Base-by-base conservation (phyloP, 129 eudicot species). In the Lactuca sativa region DNA sequence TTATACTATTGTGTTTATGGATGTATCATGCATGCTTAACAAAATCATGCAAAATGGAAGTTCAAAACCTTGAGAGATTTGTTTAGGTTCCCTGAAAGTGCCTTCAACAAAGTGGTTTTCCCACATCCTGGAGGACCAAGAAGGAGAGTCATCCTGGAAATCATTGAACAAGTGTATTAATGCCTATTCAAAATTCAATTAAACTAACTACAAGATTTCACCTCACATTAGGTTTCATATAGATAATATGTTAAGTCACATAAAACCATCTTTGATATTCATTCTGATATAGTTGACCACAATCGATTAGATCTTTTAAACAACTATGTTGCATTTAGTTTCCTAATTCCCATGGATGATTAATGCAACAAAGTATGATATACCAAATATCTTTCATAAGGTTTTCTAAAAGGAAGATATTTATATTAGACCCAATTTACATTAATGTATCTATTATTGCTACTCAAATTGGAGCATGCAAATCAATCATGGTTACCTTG, bases 71-170 rank as follows among this genome's bases (percentile, higher is more conserved):
- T 71, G 43, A 82, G 77, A 64, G 82, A 73, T 64, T 77, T 82
- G 61, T 74, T 66, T 40, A 82, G 67, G 66, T 74, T 82, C 70
- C 86, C 86, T 14, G 86, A 74, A 64, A 82, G 80, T 58, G 86
- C 86, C 75, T 77, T 77, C 62, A 82, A 36, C 15, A 82, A 71
- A 53, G 83, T 51, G 53, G 86, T 82, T 70, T 82, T 82, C 65
- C 86, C 86, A 64, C 83, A 82, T 68, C 95, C 95, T 31, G 95
- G 95, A 56, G 95, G 95, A 69, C 95, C 95, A 56, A 88, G 95
- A 67, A 88, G 77, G 41, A 88, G 77, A 72, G 91, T 88, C 77
- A 88, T 75, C 70, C 95, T 78, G 78, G 54, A 66, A 73, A 8
- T 25, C 34, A 58, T 36, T 34, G 44, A 56, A 69, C 55, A 48